phyloP scores from a whole-genome alignment of 768 basidiomycete genomes.

The Suillus fuscotomentosus region DNA sequence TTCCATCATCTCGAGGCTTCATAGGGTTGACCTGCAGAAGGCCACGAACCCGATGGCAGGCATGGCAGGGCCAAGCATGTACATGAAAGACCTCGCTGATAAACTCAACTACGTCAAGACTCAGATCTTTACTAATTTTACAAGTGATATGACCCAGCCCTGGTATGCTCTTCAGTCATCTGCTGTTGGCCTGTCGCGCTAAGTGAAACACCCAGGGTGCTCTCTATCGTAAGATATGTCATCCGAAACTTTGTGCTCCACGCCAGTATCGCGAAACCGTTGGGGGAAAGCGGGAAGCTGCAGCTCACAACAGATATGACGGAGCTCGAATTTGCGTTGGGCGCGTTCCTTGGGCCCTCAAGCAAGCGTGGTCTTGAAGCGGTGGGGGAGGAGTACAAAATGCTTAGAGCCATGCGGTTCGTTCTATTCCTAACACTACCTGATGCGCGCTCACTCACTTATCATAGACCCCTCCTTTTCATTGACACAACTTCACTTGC shows the following conservation, averaged over 20 bases:
- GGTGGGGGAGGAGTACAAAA: conserved; percentile 85
- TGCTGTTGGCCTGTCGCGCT: neutral
- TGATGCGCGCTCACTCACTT: neutral
- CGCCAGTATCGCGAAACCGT: conserved; percentile 87
- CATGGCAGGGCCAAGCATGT: conserved; percentile 58
- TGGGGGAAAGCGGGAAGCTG: conserved; percentile 91
- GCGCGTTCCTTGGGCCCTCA: conserved; percentile 65
- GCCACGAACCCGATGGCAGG: conserved; percentile 62
- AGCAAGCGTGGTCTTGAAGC: conserved; percentile 66
- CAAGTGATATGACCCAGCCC: conserved; percentile 68
- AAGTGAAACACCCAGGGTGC: conserved; percentile 41
- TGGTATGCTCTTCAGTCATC: conserved; percentile 51
- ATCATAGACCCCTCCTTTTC: conserved; percentile 79
- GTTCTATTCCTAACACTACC: conserved; percentile 18
- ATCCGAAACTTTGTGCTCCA: conserved; percentile 89
- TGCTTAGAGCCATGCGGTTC: conserved; percentile 83
- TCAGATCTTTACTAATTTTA: conserved; percentile 73
- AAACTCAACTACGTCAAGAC: conserved; percentile 80
- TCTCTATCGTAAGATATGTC: conserved; percentile 70
- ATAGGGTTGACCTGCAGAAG: conserved; percentile 81
- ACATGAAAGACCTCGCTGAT: conserved; percentile 90
- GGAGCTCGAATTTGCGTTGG: conserved; percentile 89
- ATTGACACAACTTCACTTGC: conserved; percentile 74
- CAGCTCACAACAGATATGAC: conserved; percentile 97
- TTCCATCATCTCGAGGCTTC: conserved; percentile 77